These are phyloP conservation scores for Lizonia empirigonia DNA, from an alignment of 2,329 filamentous ascomycete genomes.

Conservation along the genomic window DNA sequence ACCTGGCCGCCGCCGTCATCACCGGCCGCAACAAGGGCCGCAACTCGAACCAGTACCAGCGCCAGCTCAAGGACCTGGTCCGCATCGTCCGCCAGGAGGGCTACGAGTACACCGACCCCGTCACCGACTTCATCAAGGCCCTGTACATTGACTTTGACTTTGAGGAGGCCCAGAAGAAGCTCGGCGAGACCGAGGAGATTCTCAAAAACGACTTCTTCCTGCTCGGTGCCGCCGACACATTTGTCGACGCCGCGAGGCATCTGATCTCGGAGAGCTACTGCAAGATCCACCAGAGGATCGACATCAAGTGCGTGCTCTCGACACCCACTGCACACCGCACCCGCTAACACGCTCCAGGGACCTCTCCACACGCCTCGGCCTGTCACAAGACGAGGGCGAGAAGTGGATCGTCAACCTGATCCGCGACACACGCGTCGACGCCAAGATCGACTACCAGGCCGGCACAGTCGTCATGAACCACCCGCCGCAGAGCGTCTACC, in stretches of 20 bases:
- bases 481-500: constrained; percentile 96
- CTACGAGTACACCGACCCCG: constrained; percentile 95
- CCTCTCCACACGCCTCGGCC: constrained; percentile 85
- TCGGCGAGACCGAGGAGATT: constrained; percentile 86
- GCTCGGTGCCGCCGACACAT: constrained; percentile 78
- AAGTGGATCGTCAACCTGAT: constrained; percentile 99
- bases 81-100: constrained; percentile 95
- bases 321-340: not conserved
- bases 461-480: constrained; percentile 99
- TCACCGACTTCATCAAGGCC: constrained; percentile 95
- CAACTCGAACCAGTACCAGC: constrained; percentile 90
- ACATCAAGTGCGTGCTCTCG: constrained; percentile 78
- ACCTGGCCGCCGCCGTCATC: constrained; percentile 92
- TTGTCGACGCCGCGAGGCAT: constrained; percentile 93
- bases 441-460: constrained; percentile 99
- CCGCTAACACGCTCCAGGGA: constrained; percentile 60
- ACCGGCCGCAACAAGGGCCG: constrained; percentile 74
- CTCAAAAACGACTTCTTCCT: constrained; percentile 96
- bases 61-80: constrained; percentile 96
- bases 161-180: constrained; percentile 90
- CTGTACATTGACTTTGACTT: constrained; percentile 97
- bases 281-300: constrained; percentile 99
- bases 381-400: constrained; percentile 94
- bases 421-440: constrained; percentile 93
- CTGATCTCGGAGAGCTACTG: constrained; percentile 99